These are phyloP conservation scores for Starmerella asiatica DNA, from an alignment of 805 yeast genomes.

Conservation along the genomic window DNA sequence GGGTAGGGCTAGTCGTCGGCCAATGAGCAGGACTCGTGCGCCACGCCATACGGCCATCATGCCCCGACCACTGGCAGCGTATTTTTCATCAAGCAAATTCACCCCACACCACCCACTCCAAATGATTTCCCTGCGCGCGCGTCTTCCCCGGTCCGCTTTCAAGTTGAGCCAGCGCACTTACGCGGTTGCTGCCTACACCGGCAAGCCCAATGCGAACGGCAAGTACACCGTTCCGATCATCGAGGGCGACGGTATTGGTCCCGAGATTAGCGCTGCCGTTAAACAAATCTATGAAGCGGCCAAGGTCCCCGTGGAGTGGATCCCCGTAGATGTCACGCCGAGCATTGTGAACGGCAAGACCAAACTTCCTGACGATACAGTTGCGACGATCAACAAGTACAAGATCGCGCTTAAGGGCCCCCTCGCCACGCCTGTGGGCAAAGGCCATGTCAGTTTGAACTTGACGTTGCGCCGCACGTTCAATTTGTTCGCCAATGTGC, in stretches of 20 bases:
- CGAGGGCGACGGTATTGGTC: conserved; percentile 98
- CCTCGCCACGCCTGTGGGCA: conserved; percentile 95
- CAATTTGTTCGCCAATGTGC: conserved; percentile 88
- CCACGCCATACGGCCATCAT: background rate
- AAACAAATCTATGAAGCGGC: conserved; percentile 90
- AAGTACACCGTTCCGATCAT: conserved; percentile 87
- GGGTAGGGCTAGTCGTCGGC: conserved; percentile 1
- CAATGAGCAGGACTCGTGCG: conserved; percentile 7
- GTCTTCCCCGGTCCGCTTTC: conserved; percentile 6
- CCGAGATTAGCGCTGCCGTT: conserved; percentile 88
- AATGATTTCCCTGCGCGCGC: conserved; percentile 14
- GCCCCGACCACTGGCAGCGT: background rate
- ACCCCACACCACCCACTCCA: background rate
- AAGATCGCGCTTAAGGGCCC: conserved; percentile 96
- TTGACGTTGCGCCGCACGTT: conserved; percentile 95
- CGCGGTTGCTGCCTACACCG: conserved; percentile 32
- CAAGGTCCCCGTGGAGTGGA: conserved; percentile 92
- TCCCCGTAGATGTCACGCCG: conserved; percentile 92
- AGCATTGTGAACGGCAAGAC: conserved; percentile 82
- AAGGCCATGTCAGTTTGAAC: conserved; percentile 96
- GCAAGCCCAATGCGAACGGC: conserved; percentile 39
- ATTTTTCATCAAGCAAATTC: background rate
- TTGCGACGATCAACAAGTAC: conserved; percentile 83
- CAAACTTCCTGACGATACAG: conserved; percentile 82
- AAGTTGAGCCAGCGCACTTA: conserved; percentile 9